These are phyloP conservation scores for Chaetothyriales sp. DNA, from an alignment of 2,329 filamentous ascomycete species.

Conservation along the genomic window DNA sequence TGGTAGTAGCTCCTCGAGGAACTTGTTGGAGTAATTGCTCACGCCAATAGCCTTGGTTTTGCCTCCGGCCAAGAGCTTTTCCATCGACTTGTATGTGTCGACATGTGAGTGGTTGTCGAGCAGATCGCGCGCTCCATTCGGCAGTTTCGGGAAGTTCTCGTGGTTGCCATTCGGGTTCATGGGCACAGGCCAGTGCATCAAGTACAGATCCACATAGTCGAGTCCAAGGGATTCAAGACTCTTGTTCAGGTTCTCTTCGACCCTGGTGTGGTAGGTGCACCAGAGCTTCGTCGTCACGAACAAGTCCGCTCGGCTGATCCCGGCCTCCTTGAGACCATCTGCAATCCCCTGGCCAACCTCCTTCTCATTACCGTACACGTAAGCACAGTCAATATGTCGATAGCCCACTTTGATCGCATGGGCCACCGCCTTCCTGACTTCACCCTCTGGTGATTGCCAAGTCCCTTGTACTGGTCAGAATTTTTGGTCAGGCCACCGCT, in stretches of 20 bases:
- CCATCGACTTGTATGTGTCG: constrained; percentile 38
- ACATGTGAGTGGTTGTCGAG: constrained; percentile 26
- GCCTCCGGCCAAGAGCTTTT: constrained; percentile 28
- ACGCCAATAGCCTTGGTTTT: constrained; percentile 40
- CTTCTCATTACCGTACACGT: constrained; percentile 45
- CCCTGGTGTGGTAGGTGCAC: constrained; percentile 53
- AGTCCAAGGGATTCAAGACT: constrained; percentile 50
- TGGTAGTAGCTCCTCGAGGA: constrained; percentile 36
- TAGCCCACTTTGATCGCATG: constrained; percentile 28
- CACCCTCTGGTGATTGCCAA: constrained; percentile 39
- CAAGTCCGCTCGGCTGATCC: constrained; percentile 50
- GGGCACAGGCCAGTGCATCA: constrained; percentile 54
- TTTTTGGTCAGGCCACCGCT: not conserved
- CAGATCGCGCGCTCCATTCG: constrained; percentile 33
- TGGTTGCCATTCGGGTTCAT: constrained; percentile 34
- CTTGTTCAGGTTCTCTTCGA: constrained; percentile 45
- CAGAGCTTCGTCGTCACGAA: constrained; percentile 59
- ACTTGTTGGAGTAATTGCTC: constrained; percentile 37
- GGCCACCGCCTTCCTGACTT: constrained; percentile 34
- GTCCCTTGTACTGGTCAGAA: constrained; percentile 24
- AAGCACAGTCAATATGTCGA: constrained; percentile 30
- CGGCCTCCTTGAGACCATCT: constrained; percentile 37
- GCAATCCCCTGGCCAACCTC: constrained; percentile 51
- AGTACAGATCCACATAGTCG: constrained; percentile 56
- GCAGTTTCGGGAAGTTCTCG: constrained; percentile 29